Evolutionary conservation across 305 asterid genomes (phyloP), one percentile per base, ranked within the genome.

Genomic region (Rubia balearica): DNA sequence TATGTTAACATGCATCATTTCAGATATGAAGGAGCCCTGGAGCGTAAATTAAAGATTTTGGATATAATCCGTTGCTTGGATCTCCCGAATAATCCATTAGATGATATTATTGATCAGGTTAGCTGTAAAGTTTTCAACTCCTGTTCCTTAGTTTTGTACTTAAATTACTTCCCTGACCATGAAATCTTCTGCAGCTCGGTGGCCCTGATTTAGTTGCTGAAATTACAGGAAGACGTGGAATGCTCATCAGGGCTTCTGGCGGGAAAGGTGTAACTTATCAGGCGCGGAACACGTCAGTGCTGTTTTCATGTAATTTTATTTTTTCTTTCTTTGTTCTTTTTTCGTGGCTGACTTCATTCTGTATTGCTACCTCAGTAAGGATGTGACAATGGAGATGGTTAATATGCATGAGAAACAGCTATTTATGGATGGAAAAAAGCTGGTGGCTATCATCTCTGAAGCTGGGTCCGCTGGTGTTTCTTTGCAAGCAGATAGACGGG

Each of bases 401-500:
- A 95, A 95, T 79, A 95, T 95, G 96, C 95, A 95, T 68, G 98
- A 94, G 86, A 95, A 91, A 76, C 89, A 91, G 81, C 86, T 88
- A 42, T 95, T 95, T 78, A 95, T 95, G 99, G 93, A 89, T 74
- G 98, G 95, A 64, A 87, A 90, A 84, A 95, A 95, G 79, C 79
- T 90, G 41, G 89, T 90, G 65, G 99, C 99, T 69, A 88, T 95
- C 65, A 95, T 95, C 67, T 94, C 99, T 60, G 98, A 91, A 90
- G 99, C 98, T 84, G 99, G 99, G 76, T 95, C 97, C 64, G 97
- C 98, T 75, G 99, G 98, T 78, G 99, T 95, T 87, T 95, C 99
- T 77, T 88, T 95, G 85, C 99, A 95, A 87, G 96, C 99, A 68
- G 99, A 95, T 80, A 90, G 90, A 83, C 86, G 99, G 86, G 97